Evolutionary conservation across 176 grass and related monocot genomes (phyloP).

Genomic region (Rhipidocladum racemiflorum): DNA sequence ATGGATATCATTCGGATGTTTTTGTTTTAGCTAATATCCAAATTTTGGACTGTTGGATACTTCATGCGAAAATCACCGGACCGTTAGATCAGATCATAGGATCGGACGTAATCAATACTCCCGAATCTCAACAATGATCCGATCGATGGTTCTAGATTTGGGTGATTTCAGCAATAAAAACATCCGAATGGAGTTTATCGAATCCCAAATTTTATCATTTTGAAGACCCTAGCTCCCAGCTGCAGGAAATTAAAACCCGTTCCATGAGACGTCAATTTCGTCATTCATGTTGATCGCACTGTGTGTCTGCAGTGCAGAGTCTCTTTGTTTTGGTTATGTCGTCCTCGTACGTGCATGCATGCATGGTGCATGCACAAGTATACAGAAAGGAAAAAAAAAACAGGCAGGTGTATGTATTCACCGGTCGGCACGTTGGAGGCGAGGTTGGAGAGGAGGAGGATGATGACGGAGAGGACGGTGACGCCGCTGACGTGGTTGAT

Average conservation of each 20-base stretch:
- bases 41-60: too few species aligned
- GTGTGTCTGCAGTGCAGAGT: not conserved
- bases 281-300: not conserved
- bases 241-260: not conserved
- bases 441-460: conserved; percentile 89
- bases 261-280: not conserved
- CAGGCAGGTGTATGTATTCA: not conserved
- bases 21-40: too few species aligned
- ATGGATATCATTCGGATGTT: too few species aligned
- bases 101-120: too few species aligned
- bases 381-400: not conserved
- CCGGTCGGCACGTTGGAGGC: conserved; percentile 98
- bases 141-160: too few species aligned
- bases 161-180: too few species aligned
- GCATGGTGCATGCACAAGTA: not conserved
- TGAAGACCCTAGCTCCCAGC: not conserved
- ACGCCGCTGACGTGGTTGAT: conserved; percentile 66
- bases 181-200: too few species aligned
- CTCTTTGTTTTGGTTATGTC: not conserved
- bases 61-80: too few species aligned
- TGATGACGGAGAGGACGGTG: conserved; percentile 66
- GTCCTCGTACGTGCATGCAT: not conserved
- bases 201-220: not conserved
- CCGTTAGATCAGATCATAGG: too few species aligned
- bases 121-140: too few species aligned